Percentiles rank a stretch among this genome's conserved stretches.
Evolutionary conservation across 1,284 basidiomycete genomes (phyloP).

Genomic region (Ganoderma lucidum): DNA sequence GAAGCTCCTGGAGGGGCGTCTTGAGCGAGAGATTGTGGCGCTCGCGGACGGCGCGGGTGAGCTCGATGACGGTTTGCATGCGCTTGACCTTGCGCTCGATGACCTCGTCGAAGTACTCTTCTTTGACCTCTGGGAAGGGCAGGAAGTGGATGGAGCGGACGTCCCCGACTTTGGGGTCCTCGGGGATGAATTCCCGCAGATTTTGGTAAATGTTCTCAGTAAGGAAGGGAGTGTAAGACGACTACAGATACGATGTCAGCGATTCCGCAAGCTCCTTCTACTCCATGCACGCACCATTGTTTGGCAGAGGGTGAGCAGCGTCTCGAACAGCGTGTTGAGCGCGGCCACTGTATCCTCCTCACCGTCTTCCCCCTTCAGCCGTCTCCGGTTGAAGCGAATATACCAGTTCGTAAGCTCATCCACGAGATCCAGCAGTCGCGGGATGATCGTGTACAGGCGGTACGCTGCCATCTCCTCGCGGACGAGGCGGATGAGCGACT

Average conservation of each 20-base stretch:
- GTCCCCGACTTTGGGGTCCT: constrained; percentile 76
- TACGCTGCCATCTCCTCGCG: constrained; percentile 97
- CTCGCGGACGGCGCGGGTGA: constrained; percentile 92
- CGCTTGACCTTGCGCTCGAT: constrained; percentile 96
- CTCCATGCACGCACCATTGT: constrained; percentile 77
- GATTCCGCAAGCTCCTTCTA: not conserved
- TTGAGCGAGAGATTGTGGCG: constrained; percentile 91
- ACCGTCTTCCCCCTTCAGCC: constrained; percentile 96
- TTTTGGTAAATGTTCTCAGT: constrained; percentile 98
- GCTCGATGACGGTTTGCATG: constrained; percentile 95
- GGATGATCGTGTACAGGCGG: constrained; percentile 97
- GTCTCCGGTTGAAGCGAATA: constrained; percentile 97
- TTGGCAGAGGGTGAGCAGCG: constrained; percentile 92
- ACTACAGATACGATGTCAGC: constrained; percentile 55
- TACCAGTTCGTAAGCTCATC: constrained; percentile 99
- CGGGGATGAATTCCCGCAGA: constrained; percentile 85
- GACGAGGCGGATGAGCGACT: constrained; percentile 94
- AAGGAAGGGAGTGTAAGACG: constrained; percentile 98
- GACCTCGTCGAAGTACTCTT: constrained; percentile 95
- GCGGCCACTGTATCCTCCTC: constrained; percentile 89
- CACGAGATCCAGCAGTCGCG: constrained; percentile 91
- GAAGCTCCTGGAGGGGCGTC: constrained; percentile 93
- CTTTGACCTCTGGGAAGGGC: constrained; percentile 91
- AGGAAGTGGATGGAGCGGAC: constrained; percentile 96
- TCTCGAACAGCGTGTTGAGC: constrained; percentile 96